Base-by-base conservation (phyloP, 1,284 basidiomycete species). In the Thecaphora frezii region DNA sequence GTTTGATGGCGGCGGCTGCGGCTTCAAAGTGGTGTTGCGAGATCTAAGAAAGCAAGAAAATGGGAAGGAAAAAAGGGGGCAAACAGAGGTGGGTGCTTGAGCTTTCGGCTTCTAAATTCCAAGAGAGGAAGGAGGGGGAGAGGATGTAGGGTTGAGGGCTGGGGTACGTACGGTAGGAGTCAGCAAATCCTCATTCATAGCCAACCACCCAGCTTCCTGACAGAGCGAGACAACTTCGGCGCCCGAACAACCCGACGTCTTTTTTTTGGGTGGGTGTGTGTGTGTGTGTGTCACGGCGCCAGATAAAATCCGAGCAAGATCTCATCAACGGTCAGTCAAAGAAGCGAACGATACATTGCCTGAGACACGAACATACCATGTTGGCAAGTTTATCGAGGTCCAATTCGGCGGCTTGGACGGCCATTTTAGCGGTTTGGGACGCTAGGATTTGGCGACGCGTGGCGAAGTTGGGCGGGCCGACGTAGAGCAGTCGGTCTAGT, bases 401-500 rank as follows among this genome's bases (percentile, higher is more conserved):
- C 1, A 94, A 81, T 3, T 83, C 84, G 0, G 85, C 82, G 48
- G 87, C 87, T 18, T 37, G 44, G 0, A 94, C 84, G 12, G 87
- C 86, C 96, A 98, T 98, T 47, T 84, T 85, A 22, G 78, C 81
- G 53, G 88, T 87, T 26, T 88, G 85, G 56, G 97, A 90, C 41
- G 81, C 82, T 52, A 98, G 83, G 58, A 98, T 97, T 51, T 96
- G 91, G 62, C 86, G 84, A 10, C 96, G 83, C 0, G 89, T 91
- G 22, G 81, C 79, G 23, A 85, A 79, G 77, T 96, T 89, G 0
- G 96, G 96, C 9, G 92, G 92, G 0, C 92, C 92, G 44, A 98
- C 91, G 78, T 93, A 98, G 7, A 99, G 81, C 45, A 97, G 90
- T 22, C 93, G 86, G 80, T 98, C 96, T n/a, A 99, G 82, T 25